These are phyloP conservation scores for Cladosporium sp. DNA, from an alignment of 2,329 filamentous ascomycete species.

Conservation along the genomic window DNA sequence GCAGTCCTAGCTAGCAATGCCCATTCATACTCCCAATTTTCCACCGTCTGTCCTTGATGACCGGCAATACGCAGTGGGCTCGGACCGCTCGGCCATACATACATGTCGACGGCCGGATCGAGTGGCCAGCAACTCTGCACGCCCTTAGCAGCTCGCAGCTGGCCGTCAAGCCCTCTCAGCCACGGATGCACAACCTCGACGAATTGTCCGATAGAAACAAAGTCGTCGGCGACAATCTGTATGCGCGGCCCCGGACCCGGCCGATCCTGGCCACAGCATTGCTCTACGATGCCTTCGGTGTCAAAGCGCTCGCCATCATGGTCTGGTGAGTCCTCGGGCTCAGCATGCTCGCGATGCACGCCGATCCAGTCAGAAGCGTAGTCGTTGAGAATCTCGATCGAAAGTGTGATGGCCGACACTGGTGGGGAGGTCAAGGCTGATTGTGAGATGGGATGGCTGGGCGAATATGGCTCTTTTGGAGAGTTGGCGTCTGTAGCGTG, in stretches of 20 bases:
- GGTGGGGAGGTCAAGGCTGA: neutral
- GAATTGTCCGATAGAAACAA: neutral
- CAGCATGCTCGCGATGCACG: neutral
- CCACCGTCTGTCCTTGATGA: neutral
- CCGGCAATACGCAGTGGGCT: neutral
- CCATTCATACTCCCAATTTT: neutral
- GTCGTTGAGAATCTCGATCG: neutral
- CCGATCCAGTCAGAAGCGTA: neutral
- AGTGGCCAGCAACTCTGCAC: neutral
- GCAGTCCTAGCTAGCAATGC: neutral
- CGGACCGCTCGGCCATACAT: neutral
- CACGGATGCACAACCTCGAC: neutral
- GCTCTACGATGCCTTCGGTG: neutral
- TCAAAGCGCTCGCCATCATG: neutral
- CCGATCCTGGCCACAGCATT: conserved; percentile 1
- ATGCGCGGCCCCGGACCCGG: neutral
- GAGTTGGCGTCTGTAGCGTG: neutral
- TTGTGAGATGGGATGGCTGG: neutral
- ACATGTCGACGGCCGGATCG: neutral
- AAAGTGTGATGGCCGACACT: neutral
- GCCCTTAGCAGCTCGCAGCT: neutral
- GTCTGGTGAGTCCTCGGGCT: neutral
- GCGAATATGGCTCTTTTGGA: neutral
- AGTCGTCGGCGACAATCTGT: neutral
- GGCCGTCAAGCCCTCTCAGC: neutral